phyloP scores from a whole-genome alignment of 140 eudicot species.

The Bidens hawaiensis region DNA sequence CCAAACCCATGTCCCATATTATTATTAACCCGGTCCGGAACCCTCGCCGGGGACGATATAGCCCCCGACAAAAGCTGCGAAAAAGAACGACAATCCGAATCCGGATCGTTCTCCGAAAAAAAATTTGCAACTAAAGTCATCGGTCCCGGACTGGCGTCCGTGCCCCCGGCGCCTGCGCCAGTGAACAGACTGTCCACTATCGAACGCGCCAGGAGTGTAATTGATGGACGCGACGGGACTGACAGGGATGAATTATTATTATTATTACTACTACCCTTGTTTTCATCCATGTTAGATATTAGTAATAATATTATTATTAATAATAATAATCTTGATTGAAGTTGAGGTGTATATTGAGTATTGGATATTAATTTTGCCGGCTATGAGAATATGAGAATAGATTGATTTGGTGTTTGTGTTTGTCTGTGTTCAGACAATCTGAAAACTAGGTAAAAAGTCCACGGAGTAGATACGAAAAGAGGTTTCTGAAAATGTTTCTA shows the following conservation, averaged over 20 bases:
- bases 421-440: constrained; percentile 29
- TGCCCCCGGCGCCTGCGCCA: constrained; percentile 29
- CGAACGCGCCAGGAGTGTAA: constrained; percentile 60
- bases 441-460: constrained; percentile 28
- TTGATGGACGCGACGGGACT: constrained; percentile 45
- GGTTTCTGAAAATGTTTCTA: constrained; percentile 23
- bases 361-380: constrained; percentile 13
- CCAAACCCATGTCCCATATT: neutral
- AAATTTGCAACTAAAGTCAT: constrained; percentile 78
- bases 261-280: too few relatives aligned
- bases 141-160: constrained; percentile 84
- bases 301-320: too few relatives aligned
- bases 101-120: constrained; percentile 77
- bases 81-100: constrained; percentile 68
- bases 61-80: constrained; percentile 92
- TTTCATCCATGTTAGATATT: constrained; percentile 32
- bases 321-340: neutral
- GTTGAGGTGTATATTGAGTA: constrained; percentile 5
- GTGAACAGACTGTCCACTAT: constrained; percentile 47
- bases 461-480: constrained; percentile 40
- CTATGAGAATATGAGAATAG: constrained; percentile 8
- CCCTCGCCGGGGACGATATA: constrained; percentile 43
- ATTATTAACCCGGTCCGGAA: constrained; percentile 9
- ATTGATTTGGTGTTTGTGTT: constrained; percentile 22
- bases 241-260: constrained; percentile 34